Evolutionary conservation across 345 rosid species (phyloP).

Genomic region (Gossypium stocksii): DNA sequence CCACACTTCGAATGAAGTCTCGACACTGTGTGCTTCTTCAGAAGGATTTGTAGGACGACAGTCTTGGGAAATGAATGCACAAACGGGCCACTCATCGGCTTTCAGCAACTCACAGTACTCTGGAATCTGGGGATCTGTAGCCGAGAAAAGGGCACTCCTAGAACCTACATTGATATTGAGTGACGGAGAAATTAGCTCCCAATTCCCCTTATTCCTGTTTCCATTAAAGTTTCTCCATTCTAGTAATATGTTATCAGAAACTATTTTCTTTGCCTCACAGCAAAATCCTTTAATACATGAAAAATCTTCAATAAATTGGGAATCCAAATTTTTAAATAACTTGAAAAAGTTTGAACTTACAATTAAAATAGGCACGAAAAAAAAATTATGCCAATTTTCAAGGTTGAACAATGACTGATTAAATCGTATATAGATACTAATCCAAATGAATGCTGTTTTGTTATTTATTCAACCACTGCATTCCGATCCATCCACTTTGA

Average conservation of each 20-base stretch:
- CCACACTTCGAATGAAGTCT: slow-evolving; percentile 68
- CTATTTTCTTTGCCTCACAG: background rate
- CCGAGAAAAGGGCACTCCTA: slow-evolving; percentile 84
- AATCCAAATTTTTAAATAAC: background rate
- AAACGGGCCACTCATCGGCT: slow-evolving; percentile 85
- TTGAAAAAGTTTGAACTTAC: background rate
- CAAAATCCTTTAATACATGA: background rate
- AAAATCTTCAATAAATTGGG: background rate
- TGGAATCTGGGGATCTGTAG: slow-evolving; percentile 90
- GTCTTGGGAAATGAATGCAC: slow-evolving; percentile 90
- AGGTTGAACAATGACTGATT: background rate
- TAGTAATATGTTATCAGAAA: background rate
- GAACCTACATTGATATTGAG: slow-evolving; percentile 43
- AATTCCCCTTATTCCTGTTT: background rate
- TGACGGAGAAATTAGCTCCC: slow-evolving; percentile 4
- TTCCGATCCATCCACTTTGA: background rate
- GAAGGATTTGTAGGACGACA: slow-evolving; percentile 91
- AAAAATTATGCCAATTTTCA: background rate
- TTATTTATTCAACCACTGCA: background rate
- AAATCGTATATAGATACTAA: background rate
- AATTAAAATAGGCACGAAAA: background rate
- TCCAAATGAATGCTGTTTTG: background rate
- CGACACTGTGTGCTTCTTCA: slow-evolving; percentile 80
- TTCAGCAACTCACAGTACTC: slow-evolving; percentile 80
- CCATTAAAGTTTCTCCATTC: background rate